Conservation (phyloP, 2,329 filamentous ascomycete genomes). For the Kalaharituber pfeilii region DNA sequence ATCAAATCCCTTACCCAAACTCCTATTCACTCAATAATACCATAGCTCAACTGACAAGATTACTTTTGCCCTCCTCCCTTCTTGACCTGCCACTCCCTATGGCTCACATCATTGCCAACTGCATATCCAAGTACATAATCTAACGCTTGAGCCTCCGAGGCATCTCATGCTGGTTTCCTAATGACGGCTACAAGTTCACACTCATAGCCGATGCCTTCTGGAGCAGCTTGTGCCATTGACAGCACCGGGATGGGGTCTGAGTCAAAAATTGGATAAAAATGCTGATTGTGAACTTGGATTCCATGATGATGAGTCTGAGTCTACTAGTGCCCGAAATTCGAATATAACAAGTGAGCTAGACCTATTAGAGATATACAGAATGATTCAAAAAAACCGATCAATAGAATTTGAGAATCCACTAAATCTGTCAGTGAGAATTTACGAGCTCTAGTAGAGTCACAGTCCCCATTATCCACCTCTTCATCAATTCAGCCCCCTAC, state of each 20-base stretch:
- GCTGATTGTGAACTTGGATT: too few species aligned
- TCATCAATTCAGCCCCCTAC: too few species aligned
- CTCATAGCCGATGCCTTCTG: constrained; percentile 55
- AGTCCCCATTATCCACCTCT: too few species aligned
- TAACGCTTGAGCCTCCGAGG: constrained; percentile 48
- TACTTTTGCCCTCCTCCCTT: constrained; percentile 50
- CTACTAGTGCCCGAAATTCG: too few species aligned
- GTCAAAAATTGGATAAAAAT: too few species aligned
- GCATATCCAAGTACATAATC: constrained; percentile 58
- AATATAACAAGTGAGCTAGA: too few species aligned
- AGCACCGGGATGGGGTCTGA: constrained; percentile 49
- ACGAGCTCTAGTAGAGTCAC: too few species aligned
- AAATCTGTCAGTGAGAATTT: too few species aligned
- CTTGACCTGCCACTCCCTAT: constrained; percentile 58
- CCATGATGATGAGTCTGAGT: too few species aligned
- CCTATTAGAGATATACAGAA: too few species aligned
- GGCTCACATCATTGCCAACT: constrained; percentile 63
- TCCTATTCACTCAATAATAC: not conserved
- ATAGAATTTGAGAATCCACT: too few species aligned
- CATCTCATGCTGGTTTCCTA: constrained; percentile 46
- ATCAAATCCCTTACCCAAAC: constrained; percentile 54
- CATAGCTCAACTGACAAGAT: not conserved
- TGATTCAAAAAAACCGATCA: too few species aligned
- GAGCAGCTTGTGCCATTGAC: constrained; percentile 43
- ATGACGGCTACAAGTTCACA: constrained; percentile 62